phyloP scores from a whole-genome alignment of 179 eudicot species.

The Silene vulgaris region DNA sequence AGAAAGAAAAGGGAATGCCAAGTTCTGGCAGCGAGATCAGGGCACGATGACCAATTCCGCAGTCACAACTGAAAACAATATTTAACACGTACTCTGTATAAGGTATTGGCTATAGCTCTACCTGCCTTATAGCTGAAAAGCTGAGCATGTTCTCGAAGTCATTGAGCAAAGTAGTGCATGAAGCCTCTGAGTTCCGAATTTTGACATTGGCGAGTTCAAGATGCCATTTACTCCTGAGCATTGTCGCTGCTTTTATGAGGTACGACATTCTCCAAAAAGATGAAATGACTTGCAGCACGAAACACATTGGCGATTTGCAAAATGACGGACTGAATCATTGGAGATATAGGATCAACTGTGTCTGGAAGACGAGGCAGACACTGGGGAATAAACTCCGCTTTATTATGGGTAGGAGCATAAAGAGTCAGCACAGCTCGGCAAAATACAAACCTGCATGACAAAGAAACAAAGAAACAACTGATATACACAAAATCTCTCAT shows the following conservation, averaged over 20 bases:
- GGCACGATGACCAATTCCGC: not conserved
- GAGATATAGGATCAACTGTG: conserved; percentile 43
- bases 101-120: not conserved
- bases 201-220: conserved; percentile 9
- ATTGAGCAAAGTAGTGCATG: conserved; percentile 1
- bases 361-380: conserved; percentile 77
- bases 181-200: not conserved
- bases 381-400: conserved; percentile 59
- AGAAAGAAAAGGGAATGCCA: not conserved
- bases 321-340: conserved; percentile 42
- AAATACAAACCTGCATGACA: conserved; percentile 59
- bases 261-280: conserved; percentile 29
- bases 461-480: conserved; percentile 10
- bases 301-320: conserved; percentile 49
- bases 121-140: not conserved
- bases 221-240: not conserved
- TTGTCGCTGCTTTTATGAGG: conserved; percentile 22
- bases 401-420: conserved; percentile 46
- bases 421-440: conserved; percentile 64
- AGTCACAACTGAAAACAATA: not conserved
- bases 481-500: not conserved
- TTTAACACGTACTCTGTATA: not conserved
- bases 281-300: conserved; percentile 45
- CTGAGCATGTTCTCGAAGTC: too few species aligned
- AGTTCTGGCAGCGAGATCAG: conserved; percentile 1